Evolutionary conservation across 2,329 filamentous ascomycete genomes (phyloP).

Genomic region (Diaporthe citriasiana): DNA sequence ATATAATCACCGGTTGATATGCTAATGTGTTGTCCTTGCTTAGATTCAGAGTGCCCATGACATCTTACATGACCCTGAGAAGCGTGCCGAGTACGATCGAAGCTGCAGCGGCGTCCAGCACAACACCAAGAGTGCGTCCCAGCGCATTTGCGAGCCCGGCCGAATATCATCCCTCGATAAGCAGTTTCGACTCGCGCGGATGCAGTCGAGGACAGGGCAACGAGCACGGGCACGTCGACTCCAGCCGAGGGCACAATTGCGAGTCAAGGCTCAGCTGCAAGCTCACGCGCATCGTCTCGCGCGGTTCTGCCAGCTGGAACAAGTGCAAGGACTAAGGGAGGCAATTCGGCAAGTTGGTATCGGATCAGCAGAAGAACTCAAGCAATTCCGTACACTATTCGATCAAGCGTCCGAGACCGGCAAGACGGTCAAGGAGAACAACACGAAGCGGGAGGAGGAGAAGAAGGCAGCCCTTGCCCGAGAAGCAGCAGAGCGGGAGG

Average conservation of each 20-base stretch:
- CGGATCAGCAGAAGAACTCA: background rate
- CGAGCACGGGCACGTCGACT: background rate
- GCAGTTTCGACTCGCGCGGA: background rate
- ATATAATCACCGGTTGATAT: background rate
- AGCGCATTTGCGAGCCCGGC: background rate
- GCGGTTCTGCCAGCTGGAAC: background rate
- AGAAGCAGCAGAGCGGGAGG: background rate
- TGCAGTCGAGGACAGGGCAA: background rate
- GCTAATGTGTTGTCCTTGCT: background rate
- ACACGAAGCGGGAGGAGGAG: background rate
- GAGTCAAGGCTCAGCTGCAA: background rate
- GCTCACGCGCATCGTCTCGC: background rate
- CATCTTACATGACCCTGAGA: background rate
- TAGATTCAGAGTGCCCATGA: constrained; percentile 5
- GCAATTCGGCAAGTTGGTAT: background rate
- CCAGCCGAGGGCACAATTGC: background rate
- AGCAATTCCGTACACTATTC: background rate
- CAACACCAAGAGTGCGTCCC: background rate
- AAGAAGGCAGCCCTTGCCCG: background rate
- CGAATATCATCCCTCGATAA: background rate
- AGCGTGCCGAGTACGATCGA: background rate
- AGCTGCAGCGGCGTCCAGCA: background rate
- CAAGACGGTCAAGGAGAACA: background rate
- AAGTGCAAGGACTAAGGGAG: background rate
- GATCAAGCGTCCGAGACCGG: no score